Conservation (phyloP, 73 alveolate species). For the Uronychia setigera region DNA sequence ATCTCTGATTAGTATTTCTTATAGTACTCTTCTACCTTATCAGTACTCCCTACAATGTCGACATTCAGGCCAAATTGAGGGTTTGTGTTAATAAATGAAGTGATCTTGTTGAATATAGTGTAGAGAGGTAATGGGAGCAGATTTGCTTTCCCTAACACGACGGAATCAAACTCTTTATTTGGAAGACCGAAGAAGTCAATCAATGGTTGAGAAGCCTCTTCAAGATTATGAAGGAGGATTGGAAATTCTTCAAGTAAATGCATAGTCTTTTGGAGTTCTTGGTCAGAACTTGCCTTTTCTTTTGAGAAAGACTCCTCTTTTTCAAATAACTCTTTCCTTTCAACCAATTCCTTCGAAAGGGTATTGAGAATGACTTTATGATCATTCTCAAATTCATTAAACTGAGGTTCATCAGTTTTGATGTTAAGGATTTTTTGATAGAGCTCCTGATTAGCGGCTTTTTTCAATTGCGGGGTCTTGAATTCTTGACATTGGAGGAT, state of each 20-base stretch:
- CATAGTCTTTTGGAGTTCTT: not conserved
- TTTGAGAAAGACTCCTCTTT: not conserved
- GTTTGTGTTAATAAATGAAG: not conserved
- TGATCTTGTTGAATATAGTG: constrained; percentile 11
- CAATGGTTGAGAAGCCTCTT: constrained; percentile 18
- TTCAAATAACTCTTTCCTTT: constrained; percentile 17
- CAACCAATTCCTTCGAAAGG: constrained; percentile 1
- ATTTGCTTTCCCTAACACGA: not conserved
- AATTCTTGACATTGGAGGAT: constrained; percentile 30
- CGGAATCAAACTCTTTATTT: not conserved
- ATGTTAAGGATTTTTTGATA: constrained; percentile 11
- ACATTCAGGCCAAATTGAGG: constrained; percentile 20
- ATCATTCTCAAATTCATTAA: not conserved
- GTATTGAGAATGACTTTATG: not conserved
- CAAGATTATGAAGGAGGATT: not conserved
- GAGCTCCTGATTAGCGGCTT: constrained; percentile 20
- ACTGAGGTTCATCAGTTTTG: not conserved
- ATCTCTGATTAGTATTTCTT: constrained; percentile 3
- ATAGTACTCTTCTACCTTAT: not conserved
- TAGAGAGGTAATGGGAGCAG: constrained; percentile 15
- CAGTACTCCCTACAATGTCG: constrained; percentile 13
- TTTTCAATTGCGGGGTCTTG: constrained; percentile 38
- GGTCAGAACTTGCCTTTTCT: constrained; percentile 5
- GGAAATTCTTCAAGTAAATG: constrained; percentile 36
- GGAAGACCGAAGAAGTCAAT: constrained; percentile 2